Evolutionary conservation across 139 green algal species (phyloP).

Genomic region (Edaphochlamys debaryana): DNA sequence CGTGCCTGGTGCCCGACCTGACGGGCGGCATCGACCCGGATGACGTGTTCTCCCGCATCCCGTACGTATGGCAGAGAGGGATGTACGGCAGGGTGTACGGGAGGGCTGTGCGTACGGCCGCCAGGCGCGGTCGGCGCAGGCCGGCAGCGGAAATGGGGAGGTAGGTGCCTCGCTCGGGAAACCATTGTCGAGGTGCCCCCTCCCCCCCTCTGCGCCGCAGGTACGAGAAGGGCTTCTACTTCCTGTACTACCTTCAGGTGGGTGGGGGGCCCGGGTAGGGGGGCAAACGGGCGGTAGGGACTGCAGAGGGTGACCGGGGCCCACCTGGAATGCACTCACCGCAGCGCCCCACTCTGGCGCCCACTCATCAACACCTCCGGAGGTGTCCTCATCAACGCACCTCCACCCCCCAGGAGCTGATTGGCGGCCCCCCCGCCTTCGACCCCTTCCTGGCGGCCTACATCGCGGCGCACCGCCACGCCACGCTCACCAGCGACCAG

Average conservation of each 20-base stretch:
- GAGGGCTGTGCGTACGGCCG: too few relatives aligned
- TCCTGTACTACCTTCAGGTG: slow-evolving; percentile 87
- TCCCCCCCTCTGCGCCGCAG: not conserved
- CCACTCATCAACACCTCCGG: not conserved
- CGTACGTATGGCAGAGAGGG: not conserved
- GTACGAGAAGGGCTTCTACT: slow-evolving; percentile 92
- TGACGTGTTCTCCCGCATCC: slow-evolving; percentile 79
- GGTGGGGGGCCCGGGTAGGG: not conserved
- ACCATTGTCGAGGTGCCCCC: not conserved
- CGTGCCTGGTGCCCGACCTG: slow-evolving; percentile 65
- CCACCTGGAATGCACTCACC: too few relatives aligned
- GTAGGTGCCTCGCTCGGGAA: too few relatives aligned
- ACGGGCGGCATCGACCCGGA: slow-evolving; percentile 84
- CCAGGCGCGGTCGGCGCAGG: too few relatives aligned
- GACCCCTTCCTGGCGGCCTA: slow-evolving; percentile 78
- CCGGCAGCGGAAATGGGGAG: too few relatives aligned
- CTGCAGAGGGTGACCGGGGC: too few relatives aligned
- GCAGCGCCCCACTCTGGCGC: not conserved
- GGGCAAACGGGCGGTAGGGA: too few relatives aligned
- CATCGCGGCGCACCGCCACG: slow-evolving; percentile 56
- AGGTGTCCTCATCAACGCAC: too few relatives aligned
- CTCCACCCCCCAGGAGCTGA: slow-evolving; percentile 51
- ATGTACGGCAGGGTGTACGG: slow-evolving; percentile 45
- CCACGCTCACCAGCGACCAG: slow-evolving; percentile 61
- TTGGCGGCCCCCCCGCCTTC: slow-evolving; percentile 76